phyloP scores from a whole-genome alignment of 345 rosid species.

The sweet orange (Citrus sinensis) region DNA sequence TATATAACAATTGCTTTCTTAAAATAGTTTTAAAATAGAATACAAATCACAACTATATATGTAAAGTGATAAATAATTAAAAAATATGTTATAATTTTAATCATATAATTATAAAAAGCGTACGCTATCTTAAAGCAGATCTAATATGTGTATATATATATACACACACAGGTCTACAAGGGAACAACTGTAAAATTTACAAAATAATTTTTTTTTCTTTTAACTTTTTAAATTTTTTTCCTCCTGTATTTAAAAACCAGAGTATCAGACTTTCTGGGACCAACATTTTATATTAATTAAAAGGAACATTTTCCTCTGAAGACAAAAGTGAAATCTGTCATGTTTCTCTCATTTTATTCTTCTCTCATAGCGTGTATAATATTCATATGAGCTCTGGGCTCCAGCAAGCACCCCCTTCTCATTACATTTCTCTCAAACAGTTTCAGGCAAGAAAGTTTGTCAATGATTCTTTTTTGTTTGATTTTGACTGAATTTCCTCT shows the following conservation, averaged over 20 bases:
- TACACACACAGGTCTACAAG: no score
- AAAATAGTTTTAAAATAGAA: accelerated
- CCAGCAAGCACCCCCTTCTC: background rate
- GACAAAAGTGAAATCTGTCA: conserved; percentile 21
- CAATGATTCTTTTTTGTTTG: background rate
- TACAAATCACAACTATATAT: accelerated
- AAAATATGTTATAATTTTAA: no score
- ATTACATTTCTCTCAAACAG: conserved; percentile 1
- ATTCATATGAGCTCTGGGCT: background rate
- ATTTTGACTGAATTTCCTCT: conserved; percentile 13
- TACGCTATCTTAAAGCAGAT: accelerated
- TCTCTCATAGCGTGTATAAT: conserved; percentile 3
- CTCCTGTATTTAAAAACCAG: background rate
- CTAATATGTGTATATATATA: no score
- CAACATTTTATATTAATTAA: background rate
- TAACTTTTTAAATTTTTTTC: no score
- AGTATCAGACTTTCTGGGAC: background rate
- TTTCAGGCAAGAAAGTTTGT: conserved; percentile 9
- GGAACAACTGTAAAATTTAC: background rate
- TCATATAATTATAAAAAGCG: accelerated
- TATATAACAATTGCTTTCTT: no score
- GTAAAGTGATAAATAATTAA: no score
- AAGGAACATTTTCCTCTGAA: background rate
- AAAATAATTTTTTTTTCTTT: background rate
- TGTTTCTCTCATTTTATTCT: background rate